phyloP scores from a whole-genome alignment of 2,329 filamentous ascomycete species.

The Aureobasidium sp. region DNA sequence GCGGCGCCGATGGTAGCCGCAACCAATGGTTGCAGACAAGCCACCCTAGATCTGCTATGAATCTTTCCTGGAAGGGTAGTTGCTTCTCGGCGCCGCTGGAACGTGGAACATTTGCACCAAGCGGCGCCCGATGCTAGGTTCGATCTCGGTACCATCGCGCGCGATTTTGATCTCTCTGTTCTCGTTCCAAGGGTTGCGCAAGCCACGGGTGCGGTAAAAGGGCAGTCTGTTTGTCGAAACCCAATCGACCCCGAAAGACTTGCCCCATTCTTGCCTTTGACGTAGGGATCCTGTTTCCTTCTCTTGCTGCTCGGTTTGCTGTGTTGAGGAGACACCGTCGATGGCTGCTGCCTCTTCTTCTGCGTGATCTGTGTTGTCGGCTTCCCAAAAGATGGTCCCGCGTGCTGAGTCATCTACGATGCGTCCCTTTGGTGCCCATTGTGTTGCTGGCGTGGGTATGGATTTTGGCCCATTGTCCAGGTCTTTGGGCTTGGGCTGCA shows the following conservation, averaged over 20 bases:
- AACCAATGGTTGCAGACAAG: too few relatives aligned
- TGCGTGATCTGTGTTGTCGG: constrained; percentile 50
- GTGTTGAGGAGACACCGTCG: background rate
- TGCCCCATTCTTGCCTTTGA: constrained; percentile 64
- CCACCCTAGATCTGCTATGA: too few relatives aligned
- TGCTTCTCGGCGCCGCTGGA: background rate
- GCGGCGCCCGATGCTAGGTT: constrained; percentile 68
- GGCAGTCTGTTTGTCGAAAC: constrained; percentile 73
- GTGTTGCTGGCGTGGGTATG: constrained; percentile 69
- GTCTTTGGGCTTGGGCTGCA: constrained; percentile 43
- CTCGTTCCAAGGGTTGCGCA: constrained; percentile 90
- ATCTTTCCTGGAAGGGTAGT: too few relatives aligned
- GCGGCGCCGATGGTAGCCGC: too few relatives aligned
- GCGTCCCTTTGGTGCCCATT: constrained; percentile 68
- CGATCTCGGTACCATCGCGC: constrained; percentile 85
- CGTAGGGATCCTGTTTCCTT: constrained; percentile 37
- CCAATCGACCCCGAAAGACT: constrained; percentile 88
- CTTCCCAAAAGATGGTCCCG: constrained; percentile 97
- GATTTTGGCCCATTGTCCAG: constrained; percentile 65
- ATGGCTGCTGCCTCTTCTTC: constrained; percentile 19
- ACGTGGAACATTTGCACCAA: constrained; percentile 70
- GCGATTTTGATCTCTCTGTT: constrained; percentile 96
- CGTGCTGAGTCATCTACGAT: constrained; percentile 89
- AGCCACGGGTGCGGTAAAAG: constrained; percentile 78
- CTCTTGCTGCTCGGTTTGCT: constrained; percentile 19